These are phyloP conservation scores for Vigna angularis DNA, from an alignment of 306 rosid species.

Conservation along the genomic window DNA sequence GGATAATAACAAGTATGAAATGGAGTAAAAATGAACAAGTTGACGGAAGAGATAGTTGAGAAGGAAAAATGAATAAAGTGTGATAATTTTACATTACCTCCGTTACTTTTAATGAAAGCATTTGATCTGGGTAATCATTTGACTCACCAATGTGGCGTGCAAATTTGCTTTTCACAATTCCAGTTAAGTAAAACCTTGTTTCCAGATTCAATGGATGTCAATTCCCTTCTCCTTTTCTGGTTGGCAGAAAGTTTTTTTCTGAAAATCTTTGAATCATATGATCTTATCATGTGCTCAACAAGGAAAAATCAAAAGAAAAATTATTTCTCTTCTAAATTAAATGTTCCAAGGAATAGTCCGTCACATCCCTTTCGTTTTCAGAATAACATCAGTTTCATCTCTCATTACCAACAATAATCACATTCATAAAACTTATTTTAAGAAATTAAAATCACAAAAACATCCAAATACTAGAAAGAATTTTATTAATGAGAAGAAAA, in stretches of 20 bases:
- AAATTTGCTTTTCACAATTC: background rate
- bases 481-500: background rate
- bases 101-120: background rate
- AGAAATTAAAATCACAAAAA: background rate
- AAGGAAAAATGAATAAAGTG: background rate
- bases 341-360: slow-evolving; percentile 16
- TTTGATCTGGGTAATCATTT: background rate
- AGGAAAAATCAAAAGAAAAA: slow-evolving; percentile 16
- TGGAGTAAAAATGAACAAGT: no score
- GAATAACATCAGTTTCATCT: background rate
- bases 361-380: slow-evolving; percentile 24
- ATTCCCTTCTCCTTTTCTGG: background rate
- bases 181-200: background rate
- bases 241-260: background rate
- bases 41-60: no score
- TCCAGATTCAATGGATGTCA: background rate
- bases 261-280: background rate
- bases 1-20: no score
- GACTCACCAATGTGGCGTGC: slow-evolving; percentile 18
- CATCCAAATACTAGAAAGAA: background rate
- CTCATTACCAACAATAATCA: background rate
- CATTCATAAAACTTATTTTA: slow-evolving; percentile 6
- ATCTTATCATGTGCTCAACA: background rate
- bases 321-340: background rate
- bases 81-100: background rate